Base-by-base conservation (phyloP, 495 filamentous ascomycete species). In the Entonaema liquescens region DNA sequence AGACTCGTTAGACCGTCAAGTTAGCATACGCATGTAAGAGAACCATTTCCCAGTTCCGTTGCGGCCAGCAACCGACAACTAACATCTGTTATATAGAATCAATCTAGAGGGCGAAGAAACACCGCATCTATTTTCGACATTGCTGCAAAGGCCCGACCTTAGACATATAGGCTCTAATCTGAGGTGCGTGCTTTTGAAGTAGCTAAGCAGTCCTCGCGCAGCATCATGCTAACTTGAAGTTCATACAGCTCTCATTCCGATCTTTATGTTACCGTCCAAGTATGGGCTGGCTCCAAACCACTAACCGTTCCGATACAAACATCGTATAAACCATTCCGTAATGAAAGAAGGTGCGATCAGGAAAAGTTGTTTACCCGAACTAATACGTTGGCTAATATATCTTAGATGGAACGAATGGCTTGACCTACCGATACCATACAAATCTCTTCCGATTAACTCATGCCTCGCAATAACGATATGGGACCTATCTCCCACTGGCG, bases 201-300 rank as follows among this genome's bases (percentile, higher is more conserved):
- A 12, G 17, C n/a, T 26, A 26, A 23, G 11, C 25, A 13, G n/a
- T 26, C 6, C 21, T 19, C 35, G 2, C 25, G 49, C 1, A 55
- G 4, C 0, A 5, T 44, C 17, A 35, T 66, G 25, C 76, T 77
- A 50, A 77, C 59, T 28, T 58, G 6, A 44, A 33, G 47, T 8
- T 53, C 54, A 26, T 57, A 23, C 53, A 90, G 87, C 71, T 80
- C 86, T 11, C 78, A 89, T 75, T 97, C 93, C 19, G 95, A 99
- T 77, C 89, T 98, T 38, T 98, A 94, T 72, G 90, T 96, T 19
- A 97, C 94, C 3, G 91, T 89, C 15, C 96, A 98, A 79, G 82
- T 97, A 74, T 99, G 94, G 90, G 93, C 96, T 11, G 94, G 97
- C 71, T 97, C 93, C 17, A 98, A 99, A 75, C 93, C 95, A 13